phyloP scores from a whole-genome alignment of 1,139 yeast species.

The Zhuliangozyma parablackwelliae region DNA sequence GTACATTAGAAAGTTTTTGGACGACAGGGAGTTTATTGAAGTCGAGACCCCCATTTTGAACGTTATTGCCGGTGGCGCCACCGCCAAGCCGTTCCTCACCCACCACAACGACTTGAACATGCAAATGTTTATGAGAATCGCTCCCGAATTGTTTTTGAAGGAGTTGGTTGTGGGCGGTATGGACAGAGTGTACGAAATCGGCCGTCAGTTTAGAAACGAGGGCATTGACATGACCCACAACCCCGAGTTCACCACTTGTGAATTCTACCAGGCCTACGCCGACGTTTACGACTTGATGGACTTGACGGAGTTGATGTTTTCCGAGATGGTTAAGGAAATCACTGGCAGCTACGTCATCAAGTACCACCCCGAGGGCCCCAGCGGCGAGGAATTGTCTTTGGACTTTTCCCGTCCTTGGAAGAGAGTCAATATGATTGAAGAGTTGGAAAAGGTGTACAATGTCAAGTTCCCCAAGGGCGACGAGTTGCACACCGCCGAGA shows the following conservation, averaged over 20 bases:
- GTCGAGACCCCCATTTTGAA: slow-evolving; percentile 99
- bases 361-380: slow-evolving; percentile 88
- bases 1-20: slow-evolving; percentile 83
- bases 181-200: slow-evolving; percentile 97
- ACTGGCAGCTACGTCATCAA: slow-evolving; percentile 82
- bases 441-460: slow-evolving; percentile 78
- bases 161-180: slow-evolving; percentile 97
- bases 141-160: slow-evolving; percentile 95
- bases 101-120: slow-evolving; percentile 95
- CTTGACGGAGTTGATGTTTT: slow-evolving; percentile 87
- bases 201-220: slow-evolving; percentile 98
- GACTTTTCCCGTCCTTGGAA: slow-evolving; percentile 98
- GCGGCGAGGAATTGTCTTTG: slow-evolving; percentile 69
- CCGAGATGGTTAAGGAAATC: slow-evolving; percentile 95
- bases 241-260: slow-evolving; percentile 98
- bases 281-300: slow-evolving; percentile 96
- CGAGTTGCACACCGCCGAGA: slow-evolving; percentile 87
- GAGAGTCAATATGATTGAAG: slow-evolving; percentile 96
- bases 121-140: slow-evolving; percentile 97
- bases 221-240: slow-evolving; percentile 98
- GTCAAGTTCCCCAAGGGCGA: slow-evolving; percentile 96
- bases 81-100: slow-evolving; percentile 95
- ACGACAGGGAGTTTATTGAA: slow-evolving; percentile 80
- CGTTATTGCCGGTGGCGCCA: slow-evolving; percentile 98
- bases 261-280: slow-evolving; percentile 92